Conservation (phyloP, 2,329 filamentous ascomycete genomes). For the Botrytis fabae region DNA sequence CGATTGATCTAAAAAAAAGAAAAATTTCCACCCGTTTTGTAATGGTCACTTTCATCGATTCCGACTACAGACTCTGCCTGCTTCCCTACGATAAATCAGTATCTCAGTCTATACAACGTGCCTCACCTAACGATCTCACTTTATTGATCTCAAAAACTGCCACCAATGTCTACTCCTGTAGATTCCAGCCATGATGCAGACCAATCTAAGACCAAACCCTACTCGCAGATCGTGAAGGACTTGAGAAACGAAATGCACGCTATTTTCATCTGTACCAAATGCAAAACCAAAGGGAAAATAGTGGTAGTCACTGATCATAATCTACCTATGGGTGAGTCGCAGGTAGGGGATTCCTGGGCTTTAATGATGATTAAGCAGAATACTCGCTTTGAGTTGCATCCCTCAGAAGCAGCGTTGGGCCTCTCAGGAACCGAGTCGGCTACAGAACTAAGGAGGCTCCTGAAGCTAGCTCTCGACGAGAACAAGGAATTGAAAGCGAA, state of each 20-base stretch:
- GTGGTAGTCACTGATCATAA: background rate
- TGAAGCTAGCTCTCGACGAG: background rate
- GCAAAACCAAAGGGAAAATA: background rate
- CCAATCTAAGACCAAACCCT: background rate
- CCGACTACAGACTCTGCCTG: background rate
- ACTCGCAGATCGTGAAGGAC: background rate
- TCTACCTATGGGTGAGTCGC: background rate
- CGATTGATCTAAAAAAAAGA: too few relatives aligned
- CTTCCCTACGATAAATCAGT: background rate
- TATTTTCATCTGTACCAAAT: background rate
- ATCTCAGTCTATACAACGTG: background rate
- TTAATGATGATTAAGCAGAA: background rate
- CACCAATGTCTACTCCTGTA: background rate
- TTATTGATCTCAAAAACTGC: background rate
- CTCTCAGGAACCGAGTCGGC: background rate
- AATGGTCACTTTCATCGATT: background rate
- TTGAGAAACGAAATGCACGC: background rate
- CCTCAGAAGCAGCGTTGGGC: background rate
- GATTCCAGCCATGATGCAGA: background rate
- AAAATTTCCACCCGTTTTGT: background rate
- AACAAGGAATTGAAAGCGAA: background rate
- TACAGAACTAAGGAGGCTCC: background rate
- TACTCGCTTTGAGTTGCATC: background rate
- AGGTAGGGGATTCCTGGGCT: background rate
- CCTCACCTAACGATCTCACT: background rate